Evolutionary conservation across 1,139 yeast species (phyloP).

Genomic region (Candida tropicalis): DNA sequence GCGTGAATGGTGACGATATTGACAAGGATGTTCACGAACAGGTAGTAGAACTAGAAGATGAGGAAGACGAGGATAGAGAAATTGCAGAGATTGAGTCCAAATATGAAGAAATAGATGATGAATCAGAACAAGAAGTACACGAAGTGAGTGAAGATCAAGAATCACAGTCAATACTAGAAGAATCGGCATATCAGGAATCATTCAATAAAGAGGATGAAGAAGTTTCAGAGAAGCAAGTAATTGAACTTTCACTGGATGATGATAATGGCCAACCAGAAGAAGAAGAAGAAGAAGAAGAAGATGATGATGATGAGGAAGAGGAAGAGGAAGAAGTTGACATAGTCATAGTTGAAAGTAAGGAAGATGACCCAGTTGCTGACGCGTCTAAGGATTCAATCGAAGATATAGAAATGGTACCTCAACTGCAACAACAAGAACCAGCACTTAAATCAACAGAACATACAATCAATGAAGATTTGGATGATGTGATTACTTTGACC

Average conservation of each 20-base stretch:
- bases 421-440: neutral
- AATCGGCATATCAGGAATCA: neutral
- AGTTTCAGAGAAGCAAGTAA: neutral
- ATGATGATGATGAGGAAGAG: neutral
- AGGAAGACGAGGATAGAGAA: too few species aligned
- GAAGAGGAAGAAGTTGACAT: constrained; percentile 2
- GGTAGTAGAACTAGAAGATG: neutral
- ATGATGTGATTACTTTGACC: constrained; percentile 8
- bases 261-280: neutral
- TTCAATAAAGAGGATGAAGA: neutral
- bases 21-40: constrained; percentile 4
- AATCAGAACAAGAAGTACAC: neutral
- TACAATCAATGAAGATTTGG: constrained; percentile 8
- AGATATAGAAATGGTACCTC: neutral
- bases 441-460: neutral
- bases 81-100: too few species aligned
- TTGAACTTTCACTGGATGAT: neutral
- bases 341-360: constrained; percentile 1
- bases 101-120: neutral
- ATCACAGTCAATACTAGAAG: too few species aligned
- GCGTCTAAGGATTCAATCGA: neutral
- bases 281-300: neutral
- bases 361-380: neutral
- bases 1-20: neutral
- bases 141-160: too few species aligned